phyloP scores from a whole-genome alignment of 129 eudicot genomes.

The Oenanthe sinensis region DNA sequence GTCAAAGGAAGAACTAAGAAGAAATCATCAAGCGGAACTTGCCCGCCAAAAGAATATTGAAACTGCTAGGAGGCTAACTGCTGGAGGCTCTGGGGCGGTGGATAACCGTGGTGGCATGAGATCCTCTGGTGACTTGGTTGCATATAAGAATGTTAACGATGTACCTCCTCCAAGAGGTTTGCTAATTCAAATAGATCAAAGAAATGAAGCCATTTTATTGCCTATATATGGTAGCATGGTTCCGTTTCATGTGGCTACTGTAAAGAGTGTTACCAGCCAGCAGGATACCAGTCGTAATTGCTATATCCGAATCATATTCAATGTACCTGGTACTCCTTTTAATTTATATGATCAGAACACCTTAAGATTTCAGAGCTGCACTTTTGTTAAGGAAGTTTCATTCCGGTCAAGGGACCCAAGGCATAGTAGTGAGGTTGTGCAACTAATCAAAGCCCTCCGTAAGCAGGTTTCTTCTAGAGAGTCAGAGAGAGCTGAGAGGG shows the following conservation, averaged over 20 bases:
- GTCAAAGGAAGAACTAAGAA: slow-evolving; percentile 43
- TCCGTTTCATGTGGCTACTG: slow-evolving; percentile 53
- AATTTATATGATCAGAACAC: slow-evolving; percentile 36
- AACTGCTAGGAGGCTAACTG: slow-evolving; percentile 56
- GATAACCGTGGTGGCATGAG: slow-evolving; percentile 26
- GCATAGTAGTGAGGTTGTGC: slow-evolving; percentile 63
- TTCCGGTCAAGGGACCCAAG: slow-evolving; percentile 53
- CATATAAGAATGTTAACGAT: slow-evolving; percentile 48
- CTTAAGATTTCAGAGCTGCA: slow-evolving; percentile 34
- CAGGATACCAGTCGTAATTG: slow-evolving; percentile 49
- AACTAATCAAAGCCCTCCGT: slow-evolving; percentile 39
- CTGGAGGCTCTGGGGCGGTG: slow-evolving; percentile 31
- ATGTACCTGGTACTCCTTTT: slow-evolving; percentile 52
- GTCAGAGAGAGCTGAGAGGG: slow-evolving; percentile 63
- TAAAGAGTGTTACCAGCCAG: slow-evolving; percentile 53
- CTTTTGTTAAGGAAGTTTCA: slow-evolving; percentile 48
- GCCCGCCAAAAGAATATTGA: slow-evolving; percentile 65
- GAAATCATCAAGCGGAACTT: slow-evolving; percentile 56
- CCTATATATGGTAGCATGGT: slow-evolving; percentile 57
- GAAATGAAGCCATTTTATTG: slow-evolving; percentile 45
- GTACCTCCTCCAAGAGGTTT: slow-evolving; percentile 46
- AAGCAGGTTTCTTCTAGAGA: slow-evolving; percentile 45
- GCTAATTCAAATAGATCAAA: slow-evolving; percentile 57
- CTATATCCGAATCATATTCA: slow-evolving; percentile 45
- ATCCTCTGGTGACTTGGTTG: slow-evolving; percentile 34